Base-by-base conservation (phyloP, 176 grass and related monocot genomes). In the Triticum turgidum region DNA sequence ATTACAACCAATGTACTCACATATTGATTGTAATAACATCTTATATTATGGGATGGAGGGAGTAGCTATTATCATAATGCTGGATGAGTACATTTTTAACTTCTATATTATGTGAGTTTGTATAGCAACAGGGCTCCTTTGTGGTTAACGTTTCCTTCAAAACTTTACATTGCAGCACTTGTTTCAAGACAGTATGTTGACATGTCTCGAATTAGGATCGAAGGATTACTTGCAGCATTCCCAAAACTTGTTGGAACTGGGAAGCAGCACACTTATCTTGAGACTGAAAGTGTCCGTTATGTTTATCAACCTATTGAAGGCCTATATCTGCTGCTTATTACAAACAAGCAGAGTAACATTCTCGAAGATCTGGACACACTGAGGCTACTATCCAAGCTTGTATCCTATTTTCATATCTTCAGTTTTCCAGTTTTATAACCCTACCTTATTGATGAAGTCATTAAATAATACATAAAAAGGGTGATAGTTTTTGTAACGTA, bases 271-370 rank as follows among this genome's bases (percentile, higher is more conserved):
- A 97, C 92, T 27, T 97, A 89, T 91, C 77, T 97, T 79, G 95
- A 97, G 85, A 97, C 92, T 71, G 95, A 97, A 65, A 92, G 90
- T 73, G 95, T 94, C 14, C 90, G 92, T 44, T 97, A 94, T 87
- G 92, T 97, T 63, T 97, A 97, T 79, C 95, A 94, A 54, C 92
- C 77, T 66, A 92, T 97, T 54, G 92, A 97, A 87, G 90, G 80
- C 41, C 80, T 97, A 58, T 97, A 97, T 89, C 81, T 94, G 80
- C 80, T 97, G 11, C 95, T 97, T 73, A 90, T 97, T 69, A 94
- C 92, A 79, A 97, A 97, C 75, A 97, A 97, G 83, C 88, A 97
- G 80, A 94, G 95, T 79, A 94, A 97, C 82, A 97, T 97, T 81
- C 89, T 97, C 82, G 95, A 97, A 91, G 90, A 97, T 73, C 89